phyloP scores from a whole-genome alignment of 2,329 filamentous ascomycete species.

The Nemania abortiva region DNA sequence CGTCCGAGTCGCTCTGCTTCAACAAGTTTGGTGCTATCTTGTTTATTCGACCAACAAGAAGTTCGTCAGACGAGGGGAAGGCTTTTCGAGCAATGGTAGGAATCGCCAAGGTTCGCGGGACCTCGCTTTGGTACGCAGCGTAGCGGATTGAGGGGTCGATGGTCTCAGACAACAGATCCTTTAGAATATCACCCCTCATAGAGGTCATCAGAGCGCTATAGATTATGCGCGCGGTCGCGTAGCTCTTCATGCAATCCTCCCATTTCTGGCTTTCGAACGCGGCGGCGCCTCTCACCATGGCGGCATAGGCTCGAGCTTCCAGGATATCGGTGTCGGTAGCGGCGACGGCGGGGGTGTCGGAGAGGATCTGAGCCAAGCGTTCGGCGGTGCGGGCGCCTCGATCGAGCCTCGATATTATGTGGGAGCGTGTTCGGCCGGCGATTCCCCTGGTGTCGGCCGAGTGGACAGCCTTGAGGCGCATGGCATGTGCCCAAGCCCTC shows the following conservation, averaged over 20 bases:
- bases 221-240: constrained; percentile 81
- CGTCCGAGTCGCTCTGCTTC: constrained; percentile 64
- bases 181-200: constrained; percentile 80
- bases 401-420: constrained; percentile 87
- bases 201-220: constrained; percentile 80
- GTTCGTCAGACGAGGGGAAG: constrained; percentile 75
- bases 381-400: constrained; percentile 82
- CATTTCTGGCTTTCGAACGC: constrained; percentile 91
- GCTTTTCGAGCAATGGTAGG: constrained; percentile 81
- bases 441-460: constrained; percentile 84
- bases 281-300: constrained; percentile 79
- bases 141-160: constrained; percentile 95
- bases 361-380: constrained; percentile 74
- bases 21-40: constrained; percentile 76
- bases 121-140: constrained; percentile 90
- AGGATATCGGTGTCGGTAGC: constrained; percentile 78
- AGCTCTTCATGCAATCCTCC: constrained; percentile 80
- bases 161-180: constrained; percentile 85
- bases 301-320: constrained; percentile 87
- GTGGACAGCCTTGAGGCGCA: constrained; percentile 90
- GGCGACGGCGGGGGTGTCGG: constrained; percentile 71
- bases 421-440: constrained; percentile 81
- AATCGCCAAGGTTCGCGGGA: constrained; percentile 86
- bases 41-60: constrained; percentile 75
- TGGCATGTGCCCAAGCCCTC: constrained; percentile 93